Base-by-base conservation (phyloP, 108 stramenopile genomes). In the Phaeodactylum tricornutum region DNA sequence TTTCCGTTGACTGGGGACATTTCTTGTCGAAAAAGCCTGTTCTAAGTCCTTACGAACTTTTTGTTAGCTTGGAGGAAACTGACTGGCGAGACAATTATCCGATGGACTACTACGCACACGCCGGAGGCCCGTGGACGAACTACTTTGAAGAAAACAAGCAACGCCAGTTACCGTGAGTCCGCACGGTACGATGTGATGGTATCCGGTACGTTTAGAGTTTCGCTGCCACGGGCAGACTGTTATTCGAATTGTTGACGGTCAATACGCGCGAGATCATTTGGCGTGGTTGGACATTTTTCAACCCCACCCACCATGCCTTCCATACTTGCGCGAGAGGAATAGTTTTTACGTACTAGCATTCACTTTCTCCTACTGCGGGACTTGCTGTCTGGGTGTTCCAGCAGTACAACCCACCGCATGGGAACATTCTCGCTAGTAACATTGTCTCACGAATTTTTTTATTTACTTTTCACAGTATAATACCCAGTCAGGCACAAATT, bases 1-100 rank as follows among this genome's bases (percentile, higher is more conserved):
- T 99, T 23, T 84, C 80, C 21, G 75, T 99, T 22, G 98, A 99
- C 57, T 99, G 98, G 98, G 96, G 96, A 17, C 86, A 92, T 40
- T 71, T 71, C 50, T 77, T 92, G 36, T 45, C 49, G 14, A 69
- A 63, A 51, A 67, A 68, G 1, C 89, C 92, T 2, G 87, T 94
- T 14, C 69, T 97, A 32, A 93, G 86, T 36, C 90, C 96, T 3
- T 89, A 92, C 52, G 96, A 97, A 59, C 56, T 97, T 39, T 79
- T 89, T 69, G 80, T 94, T 1, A 83, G 78, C 39, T 53, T 97
- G 29, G 84, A 83, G 12, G 74, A 71, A 61, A 62, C 70, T 25
- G 54, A 63, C 7, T 72, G 76, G 57, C 69, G 69, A 6, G 64
- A 67, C 16, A 57, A 42, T 26, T 97, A 99, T 71, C 96, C 96